Evolutionary conservation across 2,329 filamentous ascomycete species (phyloP), one percentile per base, ranked within the genome.

Genomic region (Aspergillus bombycis): DNA sequence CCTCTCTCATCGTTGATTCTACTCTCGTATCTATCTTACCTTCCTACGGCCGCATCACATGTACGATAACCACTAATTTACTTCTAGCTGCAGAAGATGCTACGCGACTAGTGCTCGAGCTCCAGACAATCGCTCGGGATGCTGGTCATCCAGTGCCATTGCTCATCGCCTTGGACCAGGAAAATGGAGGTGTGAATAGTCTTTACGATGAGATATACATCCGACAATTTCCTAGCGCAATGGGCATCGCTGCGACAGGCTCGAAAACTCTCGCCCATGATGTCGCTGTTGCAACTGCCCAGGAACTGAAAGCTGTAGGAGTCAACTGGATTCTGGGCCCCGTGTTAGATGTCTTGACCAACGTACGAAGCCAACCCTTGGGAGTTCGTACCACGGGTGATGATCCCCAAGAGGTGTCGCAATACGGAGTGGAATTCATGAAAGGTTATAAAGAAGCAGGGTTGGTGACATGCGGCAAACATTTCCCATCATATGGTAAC

Each of bases 181-280:
- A 99, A 78, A 98, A 99, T 87, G 95, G 95, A 67, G 94, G 94
- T 3, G 94, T 97, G 77, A 98, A 97, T 81, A 97, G 93, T 79
- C 85, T 98, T 2, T 97, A 96, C 73, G 94, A 98, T 76, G 93
- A 97, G 71, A 92, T 95, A 73, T 95, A 94, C 75, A 94, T 98
- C 70, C 93, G 93, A 68, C 95, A 98, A 76, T 99, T 97, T 70
- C 95, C 95, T 10, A 97, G 94, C 73, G 92, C 94, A 66, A 98
- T 99, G 94, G 94, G 94, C 14, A 86, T 97, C 65, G 93, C 94
- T n/a, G 95, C 95, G 26, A 93, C 94, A 5, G 93, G 94, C 28
- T 94, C 90, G 12, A 89, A 89, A 41, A 88, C 95, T 12, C 82
- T 98, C 60, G 92, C 94, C 7, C 96, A 94, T 74, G 90, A 94